Evolutionary conservation across 805 yeast species (phyloP).

Genomic region (Komagataella phaffii): DNA sequence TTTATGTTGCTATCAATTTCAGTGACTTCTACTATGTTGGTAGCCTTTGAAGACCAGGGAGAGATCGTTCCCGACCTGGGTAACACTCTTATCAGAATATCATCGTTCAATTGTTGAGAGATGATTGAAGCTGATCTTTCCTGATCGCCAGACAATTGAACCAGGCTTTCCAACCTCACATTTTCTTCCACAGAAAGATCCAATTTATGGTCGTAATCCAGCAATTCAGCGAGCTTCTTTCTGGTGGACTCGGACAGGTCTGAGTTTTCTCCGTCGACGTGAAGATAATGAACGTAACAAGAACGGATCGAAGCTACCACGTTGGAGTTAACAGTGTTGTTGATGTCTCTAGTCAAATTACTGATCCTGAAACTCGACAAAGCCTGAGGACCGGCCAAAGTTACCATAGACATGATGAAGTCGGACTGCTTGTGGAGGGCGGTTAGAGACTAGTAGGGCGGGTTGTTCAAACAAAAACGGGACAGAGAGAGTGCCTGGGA

Average conservation of each 20-base stretch:
- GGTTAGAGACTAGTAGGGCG: neutral
- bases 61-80: constrained; percentile 96
- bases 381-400: constrained; percentile 83
- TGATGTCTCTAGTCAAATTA: constrained; percentile 58
- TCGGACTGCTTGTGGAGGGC: neutral
- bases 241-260: constrained; percentile 25
- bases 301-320: constrained; percentile 62
- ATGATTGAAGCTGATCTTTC: constrained; percentile 3
- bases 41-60: constrained; percentile 98
- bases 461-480: neutral
- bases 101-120: constrained; percentile 17
- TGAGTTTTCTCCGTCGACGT: constrained; percentile 21
- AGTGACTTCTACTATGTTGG: constrained; percentile 83
- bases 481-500: neutral
- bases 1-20: constrained; percentile 61
- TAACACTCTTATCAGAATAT: constrained; percentile 55
- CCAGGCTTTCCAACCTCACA: constrained; percentile 10
- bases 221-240: constrained; percentile 41
- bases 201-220: constrained; percentile 62
- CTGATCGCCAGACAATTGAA: constrained; percentile 15
- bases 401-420: constrained; percentile 17
- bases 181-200: constrained; percentile 30
- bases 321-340: constrained; percentile 52
- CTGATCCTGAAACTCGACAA: constrained; percentile 77
- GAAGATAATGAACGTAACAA: constrained; percentile 70